A percentile compares a stretch with the other conserved stretches of the same genome.
Evolutionary conservation across 1,284 basidiomycete species (phyloP).

Genomic region (Pulveroboletus sp.): DNA sequence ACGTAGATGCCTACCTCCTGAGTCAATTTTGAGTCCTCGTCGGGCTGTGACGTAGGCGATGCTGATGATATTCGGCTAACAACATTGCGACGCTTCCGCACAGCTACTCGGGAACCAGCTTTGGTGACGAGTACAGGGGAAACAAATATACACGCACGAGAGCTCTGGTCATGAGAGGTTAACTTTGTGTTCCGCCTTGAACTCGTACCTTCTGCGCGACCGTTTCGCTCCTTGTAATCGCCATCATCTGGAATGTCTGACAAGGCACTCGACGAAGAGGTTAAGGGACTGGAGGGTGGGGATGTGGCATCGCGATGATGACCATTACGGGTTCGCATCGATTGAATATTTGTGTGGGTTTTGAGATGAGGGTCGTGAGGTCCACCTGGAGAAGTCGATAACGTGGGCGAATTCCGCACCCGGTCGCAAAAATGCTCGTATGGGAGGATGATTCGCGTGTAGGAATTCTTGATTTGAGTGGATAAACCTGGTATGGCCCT

Average conservation of each 20-base stretch:
- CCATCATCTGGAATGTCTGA: constrained; percentile 77
- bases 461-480: constrained; percentile 87
- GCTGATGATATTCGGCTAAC: constrained; percentile 40
- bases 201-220: constrained; percentile 33
- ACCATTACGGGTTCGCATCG: constrained; percentile 42
- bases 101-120: constrained; percentile 27
- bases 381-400: constrained; percentile 43
- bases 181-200: constrained; percentile 49
- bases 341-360: constrained; percentile 45
- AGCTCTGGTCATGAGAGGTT: constrained; percentile 44
- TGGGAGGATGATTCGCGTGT: constrained; percentile 87
- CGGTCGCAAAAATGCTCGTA: constrained; percentile 89
- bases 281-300: constrained; percentile 70
- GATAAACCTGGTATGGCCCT: constrained; percentile 80
- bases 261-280: constrained; percentile 68
- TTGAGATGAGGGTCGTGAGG: constrained; percentile 44
- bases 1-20: constrained; percentile 48
- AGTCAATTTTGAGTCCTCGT: constrained; percentile 45
- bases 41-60: constrained; percentile 49
- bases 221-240: constrained; percentile 52
- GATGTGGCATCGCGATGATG: constrained; percentile 41
- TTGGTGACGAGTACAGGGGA: constrained; percentile 21
- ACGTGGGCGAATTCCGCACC: constrained; percentile 63
- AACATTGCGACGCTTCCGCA: constrained; percentile 37
- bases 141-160: constrained; percentile 34